Evolutionary conservation across 2,329 filamentous ascomycete species (phyloP).

Genomic region (Penicillium sclerotigenum): DNA sequence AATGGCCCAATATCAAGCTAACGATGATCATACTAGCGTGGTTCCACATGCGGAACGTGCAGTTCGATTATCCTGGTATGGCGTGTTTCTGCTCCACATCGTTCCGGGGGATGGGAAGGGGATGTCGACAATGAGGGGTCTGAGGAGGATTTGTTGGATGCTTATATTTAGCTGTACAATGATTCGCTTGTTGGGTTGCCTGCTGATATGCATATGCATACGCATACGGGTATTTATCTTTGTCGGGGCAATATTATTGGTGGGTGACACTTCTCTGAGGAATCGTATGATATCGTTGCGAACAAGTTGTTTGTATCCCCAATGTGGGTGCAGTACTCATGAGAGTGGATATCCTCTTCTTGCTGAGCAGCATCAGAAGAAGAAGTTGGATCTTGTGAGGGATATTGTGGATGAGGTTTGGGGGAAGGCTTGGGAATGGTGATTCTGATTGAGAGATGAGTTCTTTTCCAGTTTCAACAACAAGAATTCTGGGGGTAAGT

Average conservation of each 20-base stretch:
- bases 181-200: slow-evolving; percentile 63
- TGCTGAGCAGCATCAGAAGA: slow-evolving; percentile 68
- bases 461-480: slow-evolving; percentile 17
- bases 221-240: slow-evolving; percentile 74
- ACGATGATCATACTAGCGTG: slow-evolving; percentile 65
- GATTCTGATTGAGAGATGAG: not conserved
- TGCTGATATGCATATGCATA: slow-evolving; percentile 69
- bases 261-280: slow-evolving; percentile 63
- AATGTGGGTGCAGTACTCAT: slow-evolving; percentile 73
- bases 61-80: slow-evolving; percentile 65
- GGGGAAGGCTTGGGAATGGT: slow-evolving; percentile 32
- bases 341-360: slow-evolving; percentile 67
- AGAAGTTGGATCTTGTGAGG: slow-evolving; percentile 67
- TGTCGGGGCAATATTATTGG: slow-evolving; percentile 66
- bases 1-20: slow-evolving; percentile 64
- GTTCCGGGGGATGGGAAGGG: slow-evolving; percentile 67
- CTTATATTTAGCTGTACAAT: slow-evolving; percentile 75
- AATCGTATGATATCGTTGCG: slow-evolving; percentile 65
- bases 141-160: slow-evolving; percentile 68
- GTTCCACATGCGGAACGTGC: slow-evolving; percentile 67
- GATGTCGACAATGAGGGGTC: slow-evolving; percentile 66
- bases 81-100: slow-evolving; percentile 71
- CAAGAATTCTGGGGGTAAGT: slow-evolving; percentile 3
- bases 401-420: slow-evolving; percentile 71
- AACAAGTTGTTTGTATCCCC: slow-evolving; percentile 66